Conservation (phyloP, 2,329 filamentous ascomycete genomes). For the Aplosporella prunicola region DNA sequence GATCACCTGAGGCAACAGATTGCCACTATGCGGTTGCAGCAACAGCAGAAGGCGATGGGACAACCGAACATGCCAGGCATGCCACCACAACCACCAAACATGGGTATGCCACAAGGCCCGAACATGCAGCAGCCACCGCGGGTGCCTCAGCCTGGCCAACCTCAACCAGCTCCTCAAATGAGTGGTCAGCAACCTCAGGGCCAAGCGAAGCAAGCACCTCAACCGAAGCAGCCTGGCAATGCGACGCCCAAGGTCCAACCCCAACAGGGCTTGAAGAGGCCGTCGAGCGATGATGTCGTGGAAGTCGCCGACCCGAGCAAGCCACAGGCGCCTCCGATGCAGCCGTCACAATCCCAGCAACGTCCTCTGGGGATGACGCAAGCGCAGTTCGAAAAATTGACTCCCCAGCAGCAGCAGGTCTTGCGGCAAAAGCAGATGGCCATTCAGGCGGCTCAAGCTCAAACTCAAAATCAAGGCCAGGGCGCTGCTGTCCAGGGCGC, state of each 20-base stretch:
- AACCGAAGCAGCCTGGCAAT: slow-evolving; percentile 17
- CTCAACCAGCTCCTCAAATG: slow-evolving; percentile 12
- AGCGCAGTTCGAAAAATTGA: slow-evolving; percentile 25
- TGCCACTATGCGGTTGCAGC: slow-evolving; percentile 23
- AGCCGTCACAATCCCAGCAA: slow-evolving; percentile 23
- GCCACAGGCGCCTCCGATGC: slow-evolving; percentile 28
- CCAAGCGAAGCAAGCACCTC: slow-evolving; percentile 15
- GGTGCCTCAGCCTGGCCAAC: slow-evolving; percentile 11
- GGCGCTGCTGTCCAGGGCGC: neutral
- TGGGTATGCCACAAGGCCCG: slow-evolving; percentile 12
- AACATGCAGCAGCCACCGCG: slow-evolving; percentile 21
- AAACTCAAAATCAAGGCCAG: slow-evolving; percentile 1
- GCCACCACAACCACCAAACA: slow-evolving; percentile 21
- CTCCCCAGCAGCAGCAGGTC: slow-evolving; percentile 21
- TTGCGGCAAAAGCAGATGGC: slow-evolving; percentile 1
- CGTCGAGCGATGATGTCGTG: slow-evolving; percentile 31
- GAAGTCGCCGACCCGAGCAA: slow-evolving; percentile 28
- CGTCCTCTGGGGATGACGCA: slow-evolving; percentile 22
- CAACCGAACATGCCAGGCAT: slow-evolving; percentile 19
- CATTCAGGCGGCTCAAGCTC: slow-evolving; percentile 12
- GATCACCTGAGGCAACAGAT: slow-evolving; percentile 30
- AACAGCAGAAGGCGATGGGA: slow-evolving; percentile 21
- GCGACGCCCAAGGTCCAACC: slow-evolving; percentile 16
- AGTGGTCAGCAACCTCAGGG: slow-evolving; percentile 17
- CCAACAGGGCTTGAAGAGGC: slow-evolving; percentile 26